Evolutionary conservation across 108 stramenopile species (phyloP).

Genomic region (Mediolabrus comicus): DNA sequence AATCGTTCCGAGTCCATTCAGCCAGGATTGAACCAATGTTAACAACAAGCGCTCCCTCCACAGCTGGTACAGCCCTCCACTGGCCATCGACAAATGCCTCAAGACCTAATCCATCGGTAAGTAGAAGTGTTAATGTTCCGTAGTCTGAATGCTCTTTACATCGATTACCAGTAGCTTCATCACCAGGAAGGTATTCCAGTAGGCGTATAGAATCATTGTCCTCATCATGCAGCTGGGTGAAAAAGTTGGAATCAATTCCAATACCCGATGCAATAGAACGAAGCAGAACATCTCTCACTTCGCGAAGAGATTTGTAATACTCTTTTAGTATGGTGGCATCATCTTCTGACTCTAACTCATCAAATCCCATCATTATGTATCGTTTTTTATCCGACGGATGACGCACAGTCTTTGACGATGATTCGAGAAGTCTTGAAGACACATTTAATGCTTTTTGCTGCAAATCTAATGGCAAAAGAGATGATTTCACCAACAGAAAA

Average conservation of each 20-base stretch:
- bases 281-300: slow-evolving; percentile 46
- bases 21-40: slow-evolving; percentile 64
- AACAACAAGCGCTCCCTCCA: slow-evolving; percentile 57
- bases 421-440: slow-evolving; percentile 32
- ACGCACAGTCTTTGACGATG: slow-evolving; percentile 21
- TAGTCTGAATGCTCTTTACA: slow-evolving; percentile 83
- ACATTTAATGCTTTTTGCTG: slow-evolving; percentile 53
- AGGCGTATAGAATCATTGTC: slow-evolving; percentile 55
- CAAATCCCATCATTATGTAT: slow-evolving; percentile 54
- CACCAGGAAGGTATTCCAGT: slow-evolving; percentile 40
- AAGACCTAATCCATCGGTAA: slow-evolving; percentile 68
- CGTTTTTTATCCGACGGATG: slow-evolving; percentile 73
- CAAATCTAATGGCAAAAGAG: slow-evolving; percentile 34
- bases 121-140: slow-evolving; percentile 61
- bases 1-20: slow-evolving; percentile 55
- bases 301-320: slow-evolving; percentile 47
- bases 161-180: slow-evolving; percentile 48
- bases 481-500: slow-evolving; percentile 53
- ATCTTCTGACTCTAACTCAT: slow-evolving; percentile 7
- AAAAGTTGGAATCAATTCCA: slow-evolving; percentile 40
- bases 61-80: slow-evolving; percentile 61
- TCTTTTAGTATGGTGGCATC: slow-evolving; percentile 12
- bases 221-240: slow-evolving; percentile 52
- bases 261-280: slow-evolving; percentile 56
- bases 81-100: slow-evolving; percentile 44